Evolutionary conservation across 177 flowering plant species (phyloP), one percentile per base, ranked within the genome.

Genomic region (Vitis hybrid): DNA sequence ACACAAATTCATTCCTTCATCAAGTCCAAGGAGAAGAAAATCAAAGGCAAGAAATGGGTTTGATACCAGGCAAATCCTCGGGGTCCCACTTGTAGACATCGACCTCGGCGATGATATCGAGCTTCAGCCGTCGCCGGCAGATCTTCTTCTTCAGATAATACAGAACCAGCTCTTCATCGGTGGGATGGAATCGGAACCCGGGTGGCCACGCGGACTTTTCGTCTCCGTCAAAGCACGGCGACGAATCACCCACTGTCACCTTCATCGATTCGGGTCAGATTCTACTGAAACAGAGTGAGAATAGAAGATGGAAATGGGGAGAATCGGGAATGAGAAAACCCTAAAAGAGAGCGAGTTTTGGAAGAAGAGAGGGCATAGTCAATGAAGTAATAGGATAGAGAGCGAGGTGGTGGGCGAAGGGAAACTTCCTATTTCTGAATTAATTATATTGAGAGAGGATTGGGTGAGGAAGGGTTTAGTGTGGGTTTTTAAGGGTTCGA

Each of bases 41-140:
- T 53, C 35, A 7, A 30, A 52, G 35, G 51, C 15, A 17, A 24
- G 59, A 69, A 48, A 27, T 3, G 9, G 63, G 48, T 4, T 4
- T 41, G 10, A 9, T 81, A 93, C 98, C 94, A 71, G 97, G 98
- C 54, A 93, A 76, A 11, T 93, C 98, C 70, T 92, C 92, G 9
- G 98, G 98, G 50, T 93, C 95, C 82, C 88, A 91, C 77, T 89
- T 93, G 74, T 91, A 93, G 4, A 93, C 91, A 69, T 93, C 96
- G 35, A 74, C 63, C 58, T 85, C 98, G 18, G 71, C 73, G 63
- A 93, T 89, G 52, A 87, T 77, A 56, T 88, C 80, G 20, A 79
- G 80, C 78, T 77, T 82, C 21, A 86, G 66, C 21, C 74, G 84
- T 4, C 73, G 77, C 12, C 83, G 64, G 60, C 93, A 88, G 73